Evolutionary conservation across 2,329 filamentous ascomycete genomes (phyloP).

Genomic region (Plectosphaerella cucumerina): DNA sequence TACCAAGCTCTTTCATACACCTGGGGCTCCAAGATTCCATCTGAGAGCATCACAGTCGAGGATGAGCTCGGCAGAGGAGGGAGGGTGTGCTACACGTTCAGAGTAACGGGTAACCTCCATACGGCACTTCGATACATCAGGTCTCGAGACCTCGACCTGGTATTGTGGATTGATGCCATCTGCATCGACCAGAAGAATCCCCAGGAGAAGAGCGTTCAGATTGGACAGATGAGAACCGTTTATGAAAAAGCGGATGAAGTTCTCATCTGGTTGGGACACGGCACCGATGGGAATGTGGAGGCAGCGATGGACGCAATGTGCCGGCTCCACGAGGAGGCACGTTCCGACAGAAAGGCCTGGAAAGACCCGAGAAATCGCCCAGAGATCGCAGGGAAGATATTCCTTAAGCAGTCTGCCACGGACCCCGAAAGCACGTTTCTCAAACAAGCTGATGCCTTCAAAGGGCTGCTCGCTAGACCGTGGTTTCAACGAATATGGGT

Average conservation of each 20-base stretch:
- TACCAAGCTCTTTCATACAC: conserved; percentile 16
- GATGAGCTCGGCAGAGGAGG: neutral
- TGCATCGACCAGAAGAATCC: conserved; percentile 8
- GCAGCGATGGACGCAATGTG: neutral
- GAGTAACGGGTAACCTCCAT: neutral
- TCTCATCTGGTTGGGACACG: conserved; percentile 5
- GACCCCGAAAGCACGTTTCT: too few species aligned
- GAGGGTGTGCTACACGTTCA: neutral
- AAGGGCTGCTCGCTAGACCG: neutral
- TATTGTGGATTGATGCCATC: conserved; percentile 14
- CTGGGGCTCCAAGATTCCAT: conserved; percentile 6
- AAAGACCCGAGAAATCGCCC: too few species aligned
- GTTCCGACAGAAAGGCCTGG: too few species aligned
- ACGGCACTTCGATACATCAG: neutral
- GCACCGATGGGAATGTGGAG: neutral
- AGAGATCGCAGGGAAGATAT: too few species aligned
- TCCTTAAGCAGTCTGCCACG: neutral
- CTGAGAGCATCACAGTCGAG: neutral
- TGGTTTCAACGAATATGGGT: conserved; percentile 8
- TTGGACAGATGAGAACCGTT: conserved; percentile 6
- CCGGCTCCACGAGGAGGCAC: neutral
- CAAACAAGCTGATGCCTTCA: neutral
- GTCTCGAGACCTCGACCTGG: neutral
- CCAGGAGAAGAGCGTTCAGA: conserved; percentile 2
- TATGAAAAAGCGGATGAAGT: conserved; percentile 2